Conservation (phyloP, 768 basidiomycete genomes). For the Kockovaella imperatae region DNA sequence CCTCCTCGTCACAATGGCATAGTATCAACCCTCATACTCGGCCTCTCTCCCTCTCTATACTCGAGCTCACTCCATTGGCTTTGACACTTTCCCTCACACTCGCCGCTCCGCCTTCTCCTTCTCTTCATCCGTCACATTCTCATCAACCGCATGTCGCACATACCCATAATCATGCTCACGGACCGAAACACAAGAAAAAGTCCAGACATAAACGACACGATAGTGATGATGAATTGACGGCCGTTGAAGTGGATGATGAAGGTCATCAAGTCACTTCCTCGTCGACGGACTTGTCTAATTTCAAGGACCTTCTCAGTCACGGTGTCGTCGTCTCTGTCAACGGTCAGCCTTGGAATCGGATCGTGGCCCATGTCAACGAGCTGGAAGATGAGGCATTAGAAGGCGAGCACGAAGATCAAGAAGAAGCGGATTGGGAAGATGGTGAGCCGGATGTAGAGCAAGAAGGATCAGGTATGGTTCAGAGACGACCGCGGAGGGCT, state of each 20-base stretch:
- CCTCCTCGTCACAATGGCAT: conserved; percentile 35
- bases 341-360: conserved; percentile 42
- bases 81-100: conserved; percentile 42
- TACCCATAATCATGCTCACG: conserved; percentile 5
- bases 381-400: conserved; percentile 18
- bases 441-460: conserved; percentile 10
- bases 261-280: neutral
- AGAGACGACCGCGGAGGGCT: conserved; percentile 26
- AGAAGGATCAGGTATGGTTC: conserved; percentile 7
- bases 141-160: conserved; percentile 7
- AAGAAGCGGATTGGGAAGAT: conserved; percentile 18
- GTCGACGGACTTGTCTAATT: conserved; percentile 4
- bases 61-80: conserved; percentile 42
- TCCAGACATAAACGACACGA: conserved; percentile 15
- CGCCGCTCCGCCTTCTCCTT: conserved; percentile 13
- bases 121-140: neutral
- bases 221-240: conserved; percentile 30
- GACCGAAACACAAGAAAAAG: conserved; percentile 5
- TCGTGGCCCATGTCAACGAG: conserved; percentile 40
- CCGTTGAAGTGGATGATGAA: conserved; percentile 21
- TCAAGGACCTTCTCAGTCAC: conserved; percentile 42
- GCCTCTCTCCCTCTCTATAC: conserved; percentile 38
- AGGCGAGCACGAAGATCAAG: conserved; percentile 5
- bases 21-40: conserved; percentile 38
- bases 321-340: conserved; percentile 43